Evolutionary conservation across 257 asterid genomes (phyloP), one percentile per base, ranked within the genome.

Genomic region (Solanum acaule): DNA sequence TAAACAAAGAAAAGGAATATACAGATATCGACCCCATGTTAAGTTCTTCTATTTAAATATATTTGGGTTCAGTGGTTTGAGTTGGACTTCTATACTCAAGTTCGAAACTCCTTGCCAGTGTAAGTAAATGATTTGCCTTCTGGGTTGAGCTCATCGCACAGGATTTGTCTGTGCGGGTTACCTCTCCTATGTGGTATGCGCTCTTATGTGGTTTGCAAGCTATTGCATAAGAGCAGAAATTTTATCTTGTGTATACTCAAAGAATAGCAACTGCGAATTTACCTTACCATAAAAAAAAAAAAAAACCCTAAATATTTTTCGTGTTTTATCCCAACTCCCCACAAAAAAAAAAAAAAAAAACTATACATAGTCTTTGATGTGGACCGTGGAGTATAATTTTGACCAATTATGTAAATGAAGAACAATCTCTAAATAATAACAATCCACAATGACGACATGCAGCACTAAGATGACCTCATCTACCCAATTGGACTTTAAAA

Each of bases 161-260:
- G 0, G 10, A 0, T 2, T 52, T 52, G 0, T 52, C 1, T 2
- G 10, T 52, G 23, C 0, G 63, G 4, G 10, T 52, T 52, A 16
- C 4, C 10, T 16, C 23, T 52, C 22, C 10, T 52, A 52, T 16
- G 22, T n/a, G n/a, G n/a, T n/a, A n/a, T n/a, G n/a, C n/a, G n/a
- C n/a, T n/a, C n/a, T n/a, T n/a, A n/a, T n/a, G n/a, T 52, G 63
- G 0, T 52, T 16, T 16, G 10, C 3, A 52, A 16, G 1, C 3
- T 52, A 46, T 46, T 46, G 10, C 4, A 16, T 52, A 2, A 52
- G 23, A 52, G 1, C 0, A 23, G 0, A 52, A 16, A 16, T 52
- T 52, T 52, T 52, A 52, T 7, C 4, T 52, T 16, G 61, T 49
- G 23, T 23, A 16, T 9, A 16, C 9, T 52, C 10, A 52, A 52